Base-by-base conservation (phyloP, 2,329 filamentous ascomycete species). In the Aspergillus sp. region DNA sequence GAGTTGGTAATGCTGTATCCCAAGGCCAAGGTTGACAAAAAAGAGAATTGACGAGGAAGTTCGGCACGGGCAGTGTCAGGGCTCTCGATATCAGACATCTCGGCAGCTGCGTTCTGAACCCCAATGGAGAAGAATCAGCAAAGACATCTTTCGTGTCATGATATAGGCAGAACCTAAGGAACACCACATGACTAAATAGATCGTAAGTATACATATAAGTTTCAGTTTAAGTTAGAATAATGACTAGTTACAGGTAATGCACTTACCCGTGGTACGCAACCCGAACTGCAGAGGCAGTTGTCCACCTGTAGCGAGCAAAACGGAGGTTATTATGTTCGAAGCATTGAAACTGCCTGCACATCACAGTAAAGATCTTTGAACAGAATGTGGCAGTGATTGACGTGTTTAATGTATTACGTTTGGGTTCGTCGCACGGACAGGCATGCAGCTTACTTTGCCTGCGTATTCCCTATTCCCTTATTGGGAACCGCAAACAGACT, bases 1-100 rank as follows among this genome's bases (percentile, higher is more conserved):
- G 71, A 70, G 57, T 73, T 75, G 2, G 70, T 73, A 32, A 73
- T 69, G 23, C 58, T 65, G 41, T 71, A 72, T 8, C 64, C 70
- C 7, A 73, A 59, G 5, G 68, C 64, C 11, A 72, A 32, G 5
- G 65, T 64, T 0, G 71, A 71, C 8, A 70, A 38, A 5, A 49
- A 27, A 5, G n/a, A 60, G 42, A 70, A 70, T 19, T 63, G 62
- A 13, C 64, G 60, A 3, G 66, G 68, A 11, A 70, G 61, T 50
- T 61, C 59, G 6, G 47, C 47, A 49, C n/a, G 23, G 47, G 2
- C 11, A n/a, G 25, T 17, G 23, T 8, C 7, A 7, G 47, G 6
- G 47, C 15, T 21, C 11, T 49, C 23, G 13, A 10, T 25, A 27
- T 27, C n/a, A 25, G 47, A 15, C 47, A 49, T 49, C 23, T 17